Evolutionary conservation across 2,329 filamentous ascomycete species (phyloP).

Genomic region (Neonectria faginata): DNA sequence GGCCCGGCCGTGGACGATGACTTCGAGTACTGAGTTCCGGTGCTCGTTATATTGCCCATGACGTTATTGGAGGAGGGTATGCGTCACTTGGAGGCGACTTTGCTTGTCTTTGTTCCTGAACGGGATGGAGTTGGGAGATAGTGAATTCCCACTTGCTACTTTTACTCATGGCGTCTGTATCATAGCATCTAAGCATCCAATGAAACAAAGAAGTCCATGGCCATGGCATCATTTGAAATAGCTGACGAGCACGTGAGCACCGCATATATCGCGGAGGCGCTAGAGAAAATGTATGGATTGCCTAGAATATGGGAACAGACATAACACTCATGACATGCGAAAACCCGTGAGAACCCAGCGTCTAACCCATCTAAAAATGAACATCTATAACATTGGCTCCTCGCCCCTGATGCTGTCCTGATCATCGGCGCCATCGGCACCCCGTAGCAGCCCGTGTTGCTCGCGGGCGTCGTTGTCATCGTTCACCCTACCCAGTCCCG

Average conservation of each 20-base stretch:
- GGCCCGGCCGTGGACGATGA: conserved; percentile 92
- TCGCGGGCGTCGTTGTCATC: conserved; percentile 55
- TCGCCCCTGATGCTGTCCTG: conserved; percentile 45
- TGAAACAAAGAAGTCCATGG: conserved; percentile 11
- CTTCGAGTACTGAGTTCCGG: conserved; percentile 84
- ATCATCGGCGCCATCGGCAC: conserved; percentile 51
- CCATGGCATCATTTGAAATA: neutral
- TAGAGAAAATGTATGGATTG: neutral
- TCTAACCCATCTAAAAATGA: conserved; percentile 21
- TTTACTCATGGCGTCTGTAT: conserved; percentile 4
- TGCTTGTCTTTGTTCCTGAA: neutral
- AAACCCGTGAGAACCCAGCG: conserved; percentile 12
- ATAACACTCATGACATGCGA: conserved; percentile 9
- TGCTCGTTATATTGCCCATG: neutral
- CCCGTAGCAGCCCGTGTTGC: conserved; percentile 56
- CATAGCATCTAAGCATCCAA: conserved; percentile 15
- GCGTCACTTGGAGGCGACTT: neutral
- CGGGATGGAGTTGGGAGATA: conserved; percentile 1
- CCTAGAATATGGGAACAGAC: conserved; percentile 1
- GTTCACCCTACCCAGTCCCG: conserved; percentile 44
- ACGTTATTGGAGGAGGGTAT: neutral
- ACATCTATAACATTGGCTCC: conserved; percentile 44
- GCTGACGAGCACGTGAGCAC: neutral
- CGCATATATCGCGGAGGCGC: neutral
- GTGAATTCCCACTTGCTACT: neutral